phyloP scores from a whole-genome alignment of 2,329 filamentous ascomycete genomes.

The Trichophyton simii region DNA sequence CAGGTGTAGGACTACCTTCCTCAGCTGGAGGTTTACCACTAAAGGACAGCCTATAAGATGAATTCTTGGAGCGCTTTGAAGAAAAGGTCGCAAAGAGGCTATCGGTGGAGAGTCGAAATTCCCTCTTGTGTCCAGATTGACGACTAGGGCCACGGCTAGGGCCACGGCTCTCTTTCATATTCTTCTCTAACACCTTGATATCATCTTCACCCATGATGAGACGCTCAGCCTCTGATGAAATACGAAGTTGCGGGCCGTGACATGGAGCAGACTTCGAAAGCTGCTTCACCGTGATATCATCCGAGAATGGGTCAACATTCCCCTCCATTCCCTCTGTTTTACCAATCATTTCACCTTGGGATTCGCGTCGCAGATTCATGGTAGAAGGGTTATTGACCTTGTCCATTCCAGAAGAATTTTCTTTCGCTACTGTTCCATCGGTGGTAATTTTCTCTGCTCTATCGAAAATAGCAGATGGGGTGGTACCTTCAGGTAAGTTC shows the following conservation, averaged over 20 bases:
- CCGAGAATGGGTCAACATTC: background rate
- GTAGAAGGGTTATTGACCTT: background rate
- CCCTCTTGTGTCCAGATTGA: conserved; percentile 6
- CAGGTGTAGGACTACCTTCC: background rate
- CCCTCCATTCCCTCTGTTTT: background rate
- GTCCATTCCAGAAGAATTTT: background rate
- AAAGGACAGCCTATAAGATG: conserved; percentile 9
- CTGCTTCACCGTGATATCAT: conserved; percentile 12
- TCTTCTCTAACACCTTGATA: background rate
- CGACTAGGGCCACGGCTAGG: background rate
- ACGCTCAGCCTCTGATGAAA: conserved; percentile 15
- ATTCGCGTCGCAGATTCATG: background rate
- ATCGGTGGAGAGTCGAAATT: conserved; percentile 13
- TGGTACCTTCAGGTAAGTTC: background rate
- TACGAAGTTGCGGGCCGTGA: conserved; percentile 13
- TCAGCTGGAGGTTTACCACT: conserved; percentile 1
- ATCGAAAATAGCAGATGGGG: background rate
- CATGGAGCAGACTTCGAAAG: conserved; percentile 8
- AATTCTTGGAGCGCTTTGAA: conserved; percentile 6
- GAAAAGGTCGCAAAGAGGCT: conserved; percentile 12
- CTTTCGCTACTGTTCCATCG: background rate
- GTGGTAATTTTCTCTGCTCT: background rate
- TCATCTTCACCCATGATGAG: conserved; percentile 13
- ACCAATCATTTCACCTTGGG: background rate
- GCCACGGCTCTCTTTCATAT: background rate